Evolutionary conservation across 1,284 basidiomycete species (phyloP), one percentile per base, ranked within the genome.

Genomic region (Heterobasidion occidentale): DNA sequence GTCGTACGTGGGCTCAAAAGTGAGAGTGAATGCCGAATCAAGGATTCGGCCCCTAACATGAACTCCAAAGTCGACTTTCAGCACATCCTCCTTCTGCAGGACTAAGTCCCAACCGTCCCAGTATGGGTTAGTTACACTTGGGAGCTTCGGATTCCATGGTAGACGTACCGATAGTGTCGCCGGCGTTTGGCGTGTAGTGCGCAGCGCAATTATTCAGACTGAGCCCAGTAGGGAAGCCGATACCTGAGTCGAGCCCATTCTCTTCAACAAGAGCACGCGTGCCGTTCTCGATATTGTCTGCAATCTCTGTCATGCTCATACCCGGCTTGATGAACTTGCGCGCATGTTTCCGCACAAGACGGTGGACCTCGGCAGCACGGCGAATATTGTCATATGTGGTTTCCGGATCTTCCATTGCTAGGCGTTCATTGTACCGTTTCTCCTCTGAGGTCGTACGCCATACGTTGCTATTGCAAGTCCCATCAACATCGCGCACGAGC

Each of bases 1-100:
- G 65, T 98, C 86, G 68, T 96, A 98, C 12, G 88, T 92, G 36
- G 87, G 92, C 60, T 96, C 94, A 67, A 88, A 99, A 12, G 74
- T 81, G 66, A 99, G 74, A 1, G 96, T 99, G 71, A 99, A 99
- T 1, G 96, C 96, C 42, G 94, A 98, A 71, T 99, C 96, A 52
- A 89, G 71, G 59, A 99, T 99, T 48, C 93, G 81, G 15, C 96
- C 97, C 65, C 90, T 90, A 48, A 98, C 94, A 61, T 99, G 97
- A 1, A 99, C 93, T 57, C 96, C 96, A 68, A 99, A 86, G 70
- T 99, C 97, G 53, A 99, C 92, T 74, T 99, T 99, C 65, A 99
- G 77, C 20, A 98, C 90, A 67, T 99, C 96, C 45, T 84, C 81
- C 56, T 83, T 72, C 66, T 91, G 80, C 45, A 99, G 76, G 27